Evolutionary conservation across 139 green algal genomes (phyloP), one percentile per base, ranked within the genome.

Genomic region (Trebouxia sp.): DNA sequence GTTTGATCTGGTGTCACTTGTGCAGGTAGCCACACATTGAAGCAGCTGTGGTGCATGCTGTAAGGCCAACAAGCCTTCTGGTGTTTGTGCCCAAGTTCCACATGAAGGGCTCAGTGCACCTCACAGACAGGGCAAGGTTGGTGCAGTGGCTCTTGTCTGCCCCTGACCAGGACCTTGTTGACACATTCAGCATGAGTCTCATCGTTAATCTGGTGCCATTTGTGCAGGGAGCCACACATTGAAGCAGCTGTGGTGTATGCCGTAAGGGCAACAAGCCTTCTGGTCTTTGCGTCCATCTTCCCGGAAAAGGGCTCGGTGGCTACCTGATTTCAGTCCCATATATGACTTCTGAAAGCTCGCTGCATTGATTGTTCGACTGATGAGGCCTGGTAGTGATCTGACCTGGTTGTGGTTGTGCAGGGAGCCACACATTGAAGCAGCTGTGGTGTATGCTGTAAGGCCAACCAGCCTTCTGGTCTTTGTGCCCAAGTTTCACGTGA

Each of bases 1-100:
- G n/a, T n/a, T n/a, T n/a, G n/a, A n/a, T n/a, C n/a, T n/a, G n/a
- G n/a, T n/a, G n/a, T n/a, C n/a, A n/a, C n/a, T n/a, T n/a, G n/a
- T 76, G 78, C 78, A 83, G 78, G 0, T 37, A 83, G 47, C 84
- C 86, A 20, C 88, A 91, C 15, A 84, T 90, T 66, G 88, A 93
- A 80, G 58, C 77, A 6, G 91, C 88, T n/a, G 80, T 93, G 42
- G 83, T 93, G 32, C 80, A 83, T 42, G 80, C 55, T 32, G 24
- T 86, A 6, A 78, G 55, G 14, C 72, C 69, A 9, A n/a, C 42
- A 50, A 74, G 78, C 5, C 55, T 94, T 43, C 81, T 89, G 58
- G 65, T 94, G 1, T 94, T 92, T 65, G 32, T 94, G 17, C 89
- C 87, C 8, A 75, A 85, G 32, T 91, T 91, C 77, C 87, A 92